Evolutionary conservation across 805 yeast species (phyloP).

Genomic region (Lipomyces yamadae): DNA sequence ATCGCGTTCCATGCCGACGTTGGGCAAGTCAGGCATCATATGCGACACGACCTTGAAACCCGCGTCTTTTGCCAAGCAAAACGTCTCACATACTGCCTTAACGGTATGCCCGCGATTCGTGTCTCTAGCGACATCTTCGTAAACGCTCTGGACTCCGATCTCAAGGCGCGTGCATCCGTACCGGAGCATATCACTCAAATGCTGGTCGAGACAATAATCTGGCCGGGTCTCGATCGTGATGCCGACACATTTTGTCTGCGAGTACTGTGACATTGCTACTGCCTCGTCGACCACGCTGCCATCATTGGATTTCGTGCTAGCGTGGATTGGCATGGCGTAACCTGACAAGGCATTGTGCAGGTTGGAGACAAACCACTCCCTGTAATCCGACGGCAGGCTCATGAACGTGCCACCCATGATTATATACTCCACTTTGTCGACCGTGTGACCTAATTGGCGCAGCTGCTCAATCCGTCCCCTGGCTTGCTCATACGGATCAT

Average conservation of each 20-base stretch:
- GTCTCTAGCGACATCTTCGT: conserved; percentile 98
- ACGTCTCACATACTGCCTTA: conserved; percentile 92
- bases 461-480: conserved; percentile 96
- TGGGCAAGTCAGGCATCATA: conserved; percentile 99
- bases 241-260: conserved; percentile 96
- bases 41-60: conserved; percentile 97
- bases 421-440: conserved; percentile 96
- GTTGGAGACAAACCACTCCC: conserved; percentile 87
- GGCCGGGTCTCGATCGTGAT: conserved; percentile 98
- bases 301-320: conserved; percentile 14
- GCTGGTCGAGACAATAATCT: conserved; percentile 96
- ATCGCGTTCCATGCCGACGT: conserved; percentile 98
- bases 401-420: conserved; percentile 99
- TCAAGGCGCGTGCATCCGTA: conserved; percentile 97
- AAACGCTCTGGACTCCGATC: conserved; percentile 95
- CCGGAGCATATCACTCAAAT: conserved; percentile 89
- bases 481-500: conserved; percentile 98
- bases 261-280: conserved; percentile 86
- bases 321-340: conserved; percentile 60
- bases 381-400: conserved; percentile 87
- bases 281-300: conserved; percentile 74
- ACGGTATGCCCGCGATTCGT: conserved; percentile 98
- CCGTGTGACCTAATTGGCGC: conserved; percentile 92
- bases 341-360: conserved; percentile 96
- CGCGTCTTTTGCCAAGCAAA: conserved; percentile 94